phyloP scores from a whole-genome alignment of 352 stramenopile species.

The Phytophthora europaea region DNA sequence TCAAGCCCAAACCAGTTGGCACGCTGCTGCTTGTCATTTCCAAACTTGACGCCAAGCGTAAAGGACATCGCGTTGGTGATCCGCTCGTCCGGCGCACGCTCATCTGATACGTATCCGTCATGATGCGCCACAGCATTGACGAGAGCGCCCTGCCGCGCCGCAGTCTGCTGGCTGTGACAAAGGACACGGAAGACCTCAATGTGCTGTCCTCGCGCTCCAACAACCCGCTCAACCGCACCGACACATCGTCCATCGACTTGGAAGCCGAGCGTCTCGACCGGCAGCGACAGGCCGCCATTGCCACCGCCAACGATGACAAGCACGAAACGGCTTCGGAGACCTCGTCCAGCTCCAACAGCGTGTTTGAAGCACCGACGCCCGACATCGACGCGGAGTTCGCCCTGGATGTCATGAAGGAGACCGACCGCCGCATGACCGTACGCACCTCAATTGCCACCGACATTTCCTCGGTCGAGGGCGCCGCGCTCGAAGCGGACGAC shows the following conservation, averaged over 20 bases:
- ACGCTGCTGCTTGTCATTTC: conserved; percentile 23
- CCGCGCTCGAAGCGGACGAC: conserved; percentile 10
- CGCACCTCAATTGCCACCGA: conserved; percentile 38
- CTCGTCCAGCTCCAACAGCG: conserved; percentile 37
- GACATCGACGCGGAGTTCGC: conserved; percentile 25
- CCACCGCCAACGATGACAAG: conserved; percentile 23
- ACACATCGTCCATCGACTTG: conserved; percentile 35
- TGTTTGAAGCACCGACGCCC: conserved; percentile 3
- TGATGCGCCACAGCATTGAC: conserved; percentile 41
- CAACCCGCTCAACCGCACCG: conserved; percentile 28
- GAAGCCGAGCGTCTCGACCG: conserved; percentile 30
- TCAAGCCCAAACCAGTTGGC: background rate
- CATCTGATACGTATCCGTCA: conserved; percentile 27
- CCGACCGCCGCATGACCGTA: conserved; percentile 31
- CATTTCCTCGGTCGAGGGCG: conserved; percentile 28
- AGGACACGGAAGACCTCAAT: conserved; percentile 16
- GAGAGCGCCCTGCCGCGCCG: conserved; percentile 31
- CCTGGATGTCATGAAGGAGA: conserved; percentile 28
- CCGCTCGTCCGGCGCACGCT: background rate
- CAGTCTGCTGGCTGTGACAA: conserved; percentile 22
- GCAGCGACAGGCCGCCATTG: background rate
- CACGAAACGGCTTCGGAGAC: conserved; percentile 27
- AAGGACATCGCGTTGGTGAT: conserved; percentile 19
- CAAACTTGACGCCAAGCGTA: conserved; percentile 34
- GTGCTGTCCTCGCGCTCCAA: conserved; percentile 25